A percentile compares a stretch with the other conserved stretches of the same genome.
phyloP scores from a whole-genome alignment of 192 early-diverging fungal genomes.

The Umbelopsis sp. region DNA sequence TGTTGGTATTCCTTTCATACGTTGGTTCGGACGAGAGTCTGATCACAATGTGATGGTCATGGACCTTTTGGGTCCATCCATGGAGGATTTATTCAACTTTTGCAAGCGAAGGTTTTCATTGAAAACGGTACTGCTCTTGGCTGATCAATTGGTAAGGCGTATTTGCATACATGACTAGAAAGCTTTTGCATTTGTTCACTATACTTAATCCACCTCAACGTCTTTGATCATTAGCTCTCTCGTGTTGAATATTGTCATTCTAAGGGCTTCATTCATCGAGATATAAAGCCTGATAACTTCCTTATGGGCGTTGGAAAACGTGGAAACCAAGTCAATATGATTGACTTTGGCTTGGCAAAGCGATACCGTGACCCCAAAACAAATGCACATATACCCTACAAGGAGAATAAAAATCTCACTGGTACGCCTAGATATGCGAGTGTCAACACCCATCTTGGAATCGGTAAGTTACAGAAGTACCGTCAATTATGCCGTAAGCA shows the following conservation, averaged over 20 bases:
- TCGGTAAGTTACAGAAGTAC: constrained; percentile 44
- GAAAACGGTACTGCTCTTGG: constrained; percentile 85
- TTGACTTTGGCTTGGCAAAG: constrained; percentile 92
- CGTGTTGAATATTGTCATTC: constrained; percentile 75
- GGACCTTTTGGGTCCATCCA: constrained; percentile 84
- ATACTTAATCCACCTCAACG: neutral
- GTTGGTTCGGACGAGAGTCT: constrained; percentile 81
- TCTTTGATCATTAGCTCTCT: constrained; percentile 45
- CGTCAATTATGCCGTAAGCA: neutral
- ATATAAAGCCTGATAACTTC: constrained; percentile 93
- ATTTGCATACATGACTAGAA: neutral
- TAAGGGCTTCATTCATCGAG: constrained; percentile 89
- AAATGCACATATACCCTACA: constrained; percentile 85
- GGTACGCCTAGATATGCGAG: constrained; percentile 92
- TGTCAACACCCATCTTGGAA: constrained; percentile 84
- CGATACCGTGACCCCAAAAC: constrained; percentile 85
- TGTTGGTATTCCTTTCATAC: constrained; percentile 87
- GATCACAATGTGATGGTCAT: constrained; percentile 89
- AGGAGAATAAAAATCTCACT: constrained; percentile 91
- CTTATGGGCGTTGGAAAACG: constrained; percentile 86
- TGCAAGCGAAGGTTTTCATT: constrained; percentile 88
- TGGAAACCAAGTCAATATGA: constrained; percentile 86
- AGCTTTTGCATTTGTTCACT: constrained; percentile 1
- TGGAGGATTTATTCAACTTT: constrained; percentile 92
- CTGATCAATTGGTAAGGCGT: constrained; percentile 79